These are phyloP conservation scores for Amanita muscaria DNA, from an alignment of 768 basidiomycete species.

Conservation along the genomic window DNA sequence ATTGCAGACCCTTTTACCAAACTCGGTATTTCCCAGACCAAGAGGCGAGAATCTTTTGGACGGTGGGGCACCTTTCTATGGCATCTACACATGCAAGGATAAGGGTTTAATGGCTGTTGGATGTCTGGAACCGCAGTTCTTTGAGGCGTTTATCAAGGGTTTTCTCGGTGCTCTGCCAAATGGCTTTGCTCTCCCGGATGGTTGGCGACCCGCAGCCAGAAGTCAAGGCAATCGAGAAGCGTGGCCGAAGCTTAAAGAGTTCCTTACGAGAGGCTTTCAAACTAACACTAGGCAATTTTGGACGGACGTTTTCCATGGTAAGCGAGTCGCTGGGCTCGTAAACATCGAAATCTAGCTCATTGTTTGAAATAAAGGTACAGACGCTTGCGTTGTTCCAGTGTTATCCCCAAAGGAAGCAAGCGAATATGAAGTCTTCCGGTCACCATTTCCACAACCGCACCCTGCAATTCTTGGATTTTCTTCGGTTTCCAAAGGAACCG, in stretches of 20 bases:
- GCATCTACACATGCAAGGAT: slow-evolving; percentile 63
- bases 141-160: slow-evolving; percentile 44
- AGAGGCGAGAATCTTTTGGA: slow-evolving; percentile 60
- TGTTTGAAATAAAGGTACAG: slow-evolving; percentile 39
- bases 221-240: slow-evolving; percentile 36
- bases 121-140: slow-evolving; percentile 70
- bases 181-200: slow-evolving; percentile 32
- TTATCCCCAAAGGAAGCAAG: slow-evolving; percentile 56
- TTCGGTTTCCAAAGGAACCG: neutral
- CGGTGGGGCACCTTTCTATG: slow-evolving; percentile 74
- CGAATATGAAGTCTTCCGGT: slow-evolving; percentile 32
- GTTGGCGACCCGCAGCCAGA: slow-evolving; percentile 46
- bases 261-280: slow-evolving; percentile 57
- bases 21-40: slow-evolving; percentile 28
- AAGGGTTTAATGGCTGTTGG: slow-evolving; percentile 71
- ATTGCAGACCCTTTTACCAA: slow-evolving; percentile 31
- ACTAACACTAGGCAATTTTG: slow-evolving; percentile 57
- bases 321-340: slow-evolving; percentile 9
- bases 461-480: neutral
- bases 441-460: slow-evolving; percentile 42
- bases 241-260: slow-evolving; percentile 51
- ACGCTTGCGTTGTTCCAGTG: slow-evolving; percentile 67
- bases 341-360: neutral
- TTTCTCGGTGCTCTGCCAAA: slow-evolving; percentile 44
- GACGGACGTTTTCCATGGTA: slow-evolving; percentile 59